Evolutionary conservation across 345 rosid species (phyloP), one percentile per base, ranked within the genome.

Genomic region (Gossypium ekmanianum): DNA sequence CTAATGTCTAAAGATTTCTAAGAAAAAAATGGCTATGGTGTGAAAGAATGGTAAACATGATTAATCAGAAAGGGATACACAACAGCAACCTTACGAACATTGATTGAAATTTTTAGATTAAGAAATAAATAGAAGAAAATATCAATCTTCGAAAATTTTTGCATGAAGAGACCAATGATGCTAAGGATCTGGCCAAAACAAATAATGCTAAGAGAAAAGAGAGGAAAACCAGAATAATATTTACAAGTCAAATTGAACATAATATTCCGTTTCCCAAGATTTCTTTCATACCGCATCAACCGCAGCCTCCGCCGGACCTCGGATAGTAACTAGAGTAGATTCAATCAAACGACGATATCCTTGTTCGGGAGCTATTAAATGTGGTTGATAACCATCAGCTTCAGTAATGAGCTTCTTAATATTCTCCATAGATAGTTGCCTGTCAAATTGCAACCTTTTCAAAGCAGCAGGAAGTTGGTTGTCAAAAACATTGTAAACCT

Each of bases 351-450:
- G 98, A 39, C 99, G 97, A 78, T 95, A 95, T 59, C 99, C 99
- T 83, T 95, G 99, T 74, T 95, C 99, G 24, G 99, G 99, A 85
- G 99, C 99, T 79, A 95, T 93, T 77, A 95, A 81, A 80, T 95
- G 99, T 59, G 99, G 99, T 74, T 95, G 99, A 82, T 95, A 95
- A 58, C 99, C 99, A 83, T 95, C 99, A 54, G 99, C 99, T 88
- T 95, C 99, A 58, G 99, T 91, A 64, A 95, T 93, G 77, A 95
- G 87, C 88, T 93, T 95, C 52, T 91, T 90, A 62, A 95, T 90
- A 79, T 95, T 93, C 81, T 95, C 98, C 99, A 95, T 95, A 2
- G 99, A 81, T 43, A 95, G 92, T 83, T 95, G 99, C 86, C 87
- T 95, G 86, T 95, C 99, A 84, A 95, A 95, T 76, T 95, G 98